Base-by-base conservation (phyloP, 2,329 filamentous ascomycete genomes). In the Lecanicillium sp. region DNA sequence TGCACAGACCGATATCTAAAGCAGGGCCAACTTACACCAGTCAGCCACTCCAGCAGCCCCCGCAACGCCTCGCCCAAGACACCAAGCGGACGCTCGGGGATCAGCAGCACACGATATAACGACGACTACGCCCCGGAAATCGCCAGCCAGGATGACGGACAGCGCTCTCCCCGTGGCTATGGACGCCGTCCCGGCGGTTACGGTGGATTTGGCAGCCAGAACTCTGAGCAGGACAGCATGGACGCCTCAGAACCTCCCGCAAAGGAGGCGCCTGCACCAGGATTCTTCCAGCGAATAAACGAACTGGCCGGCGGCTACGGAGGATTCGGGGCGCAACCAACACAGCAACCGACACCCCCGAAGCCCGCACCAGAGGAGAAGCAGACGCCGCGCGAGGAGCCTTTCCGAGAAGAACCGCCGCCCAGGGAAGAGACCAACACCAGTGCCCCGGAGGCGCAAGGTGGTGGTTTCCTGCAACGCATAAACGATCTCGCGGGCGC, bases 1-100 rank as follows among this genome's bases (percentile, higher is more conserved):
- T 42, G 14, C 38, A 24, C 52, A 83, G 79, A 83, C 56, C 71
- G 71, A 20, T 83, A 73, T 56, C 59, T 72, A 51, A 75, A 69
- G 32, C 72, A 75, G 43, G 77, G 74, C 44, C 74, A 84, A 61
- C 66, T 84, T 49, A 87, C 83, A 10, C 83, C 83, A 42, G 69
- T 77, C 42, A 87, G 81, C 63, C 74, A 74, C 48, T 74, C 74
- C 19, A 77, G 75, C 55, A 76, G 75, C 43, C 82, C 80, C 33
- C 75, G 73, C 53, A 78, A 75, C 49, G 70, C 77, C 21, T 87
- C 86, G n/a, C 84, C 84, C 7, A 70, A 74, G 47, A 81, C 78
- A 12, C 74, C 78, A 21, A 69, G 66, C 49, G 72, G 61, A 43
- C 66, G 66, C 44, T 72, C 62, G 56, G 71, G 60, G 50, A 66